These are phyloP conservation scores for Vanrija humicola DNA, from an alignment of 1,284 basidiomycete genomes.

Conservation along the genomic window DNA sequence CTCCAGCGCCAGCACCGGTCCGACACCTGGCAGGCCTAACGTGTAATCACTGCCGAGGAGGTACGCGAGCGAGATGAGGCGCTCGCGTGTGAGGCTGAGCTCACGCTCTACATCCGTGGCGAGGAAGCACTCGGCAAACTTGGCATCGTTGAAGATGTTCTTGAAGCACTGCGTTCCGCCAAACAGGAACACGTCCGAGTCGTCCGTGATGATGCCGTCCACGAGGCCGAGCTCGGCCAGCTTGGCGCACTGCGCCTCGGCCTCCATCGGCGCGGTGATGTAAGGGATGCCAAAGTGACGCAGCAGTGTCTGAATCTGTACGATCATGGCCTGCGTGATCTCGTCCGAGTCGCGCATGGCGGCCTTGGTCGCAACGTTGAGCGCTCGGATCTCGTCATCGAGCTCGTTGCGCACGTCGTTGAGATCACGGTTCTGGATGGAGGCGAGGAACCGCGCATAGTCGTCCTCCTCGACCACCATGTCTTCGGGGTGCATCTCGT, in stretches of 20 bases:
- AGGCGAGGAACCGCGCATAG: conserved; percentile 84
- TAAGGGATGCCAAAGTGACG: conserved; percentile 96
- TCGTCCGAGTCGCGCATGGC: conserved; percentile 93
- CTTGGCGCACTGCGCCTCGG: conserved; percentile 96
- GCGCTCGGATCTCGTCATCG: conserved; percentile 77
- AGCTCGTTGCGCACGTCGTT: conserved; percentile 80
- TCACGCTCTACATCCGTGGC: conserved; percentile 80
- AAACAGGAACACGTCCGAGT: conserved; percentile 98
- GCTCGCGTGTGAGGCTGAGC: conserved; percentile 79
- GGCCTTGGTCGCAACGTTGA: conserved; percentile 79
- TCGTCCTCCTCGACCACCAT: conserved; percentile 78
- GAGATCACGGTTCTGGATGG: conserved; percentile 78
- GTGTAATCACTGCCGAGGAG: conserved; percentile 96
- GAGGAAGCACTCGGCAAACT: conserved; percentile 95
- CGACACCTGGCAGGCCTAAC: conserved; percentile 89
- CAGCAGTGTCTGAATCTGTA: conserved; percentile 91
- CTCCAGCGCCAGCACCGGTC: conserved; percentile 96
- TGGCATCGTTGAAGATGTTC: conserved; percentile 99
- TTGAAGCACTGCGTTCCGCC: conserved; percentile 91
- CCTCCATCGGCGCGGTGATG: conserved; percentile 98
- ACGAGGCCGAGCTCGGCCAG: conserved; percentile 80
- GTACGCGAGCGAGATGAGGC: conserved; percentile 84
- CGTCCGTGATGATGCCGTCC: conserved; percentile 98
- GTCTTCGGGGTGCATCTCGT: conserved; percentile 62
- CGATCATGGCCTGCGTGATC: conserved; percentile 88